Evolutionary conservation across 75 land plant genomes (phyloP).

Genomic region (Isoetes taiwanensis): DNA sequence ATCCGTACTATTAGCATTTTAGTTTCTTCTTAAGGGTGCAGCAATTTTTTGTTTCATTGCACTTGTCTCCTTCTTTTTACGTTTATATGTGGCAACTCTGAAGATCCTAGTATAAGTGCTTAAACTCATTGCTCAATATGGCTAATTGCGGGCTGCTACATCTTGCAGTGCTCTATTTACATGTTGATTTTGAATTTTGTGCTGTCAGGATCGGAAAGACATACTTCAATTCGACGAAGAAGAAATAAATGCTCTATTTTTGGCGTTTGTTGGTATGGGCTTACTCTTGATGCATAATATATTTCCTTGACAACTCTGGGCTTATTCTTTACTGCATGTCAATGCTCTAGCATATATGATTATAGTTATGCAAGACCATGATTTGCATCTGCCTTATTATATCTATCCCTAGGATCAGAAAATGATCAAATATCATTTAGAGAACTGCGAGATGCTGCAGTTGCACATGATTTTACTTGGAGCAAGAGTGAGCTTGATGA

Average conservation of each 20-base stretch:
- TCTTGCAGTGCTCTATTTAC: background rate
- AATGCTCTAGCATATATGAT: background rate
- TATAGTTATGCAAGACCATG: background rate
- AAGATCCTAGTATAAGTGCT: background rate
- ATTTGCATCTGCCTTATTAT: no score
- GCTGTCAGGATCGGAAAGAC: background rate
- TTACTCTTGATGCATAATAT: background rate
- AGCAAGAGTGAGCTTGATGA: background rate
- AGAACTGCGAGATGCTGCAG: background rate
- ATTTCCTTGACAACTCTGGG: background rate
- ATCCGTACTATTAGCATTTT: no score
- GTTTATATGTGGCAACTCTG: background rate
- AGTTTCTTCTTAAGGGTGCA: no score
- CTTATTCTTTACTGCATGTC: background rate
- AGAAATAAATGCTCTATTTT: background rate
- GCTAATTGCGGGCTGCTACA: no score
- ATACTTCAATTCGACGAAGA: background rate
- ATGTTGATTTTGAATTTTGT: background rate
- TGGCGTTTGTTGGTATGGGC: background rate
- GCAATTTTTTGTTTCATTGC: background rate
- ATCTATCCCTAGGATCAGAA: background rate
- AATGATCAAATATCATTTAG: background rate
- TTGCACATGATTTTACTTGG: conserved; percentile 6
- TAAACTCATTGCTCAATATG: background rate
- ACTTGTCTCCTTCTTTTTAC: background rate